Percentiles rank a stretch among this genome's conserved stretches.
Conservation (phyloP, 108 stramenopile species). For the Cyclostephanos tholiformis region DNA sequence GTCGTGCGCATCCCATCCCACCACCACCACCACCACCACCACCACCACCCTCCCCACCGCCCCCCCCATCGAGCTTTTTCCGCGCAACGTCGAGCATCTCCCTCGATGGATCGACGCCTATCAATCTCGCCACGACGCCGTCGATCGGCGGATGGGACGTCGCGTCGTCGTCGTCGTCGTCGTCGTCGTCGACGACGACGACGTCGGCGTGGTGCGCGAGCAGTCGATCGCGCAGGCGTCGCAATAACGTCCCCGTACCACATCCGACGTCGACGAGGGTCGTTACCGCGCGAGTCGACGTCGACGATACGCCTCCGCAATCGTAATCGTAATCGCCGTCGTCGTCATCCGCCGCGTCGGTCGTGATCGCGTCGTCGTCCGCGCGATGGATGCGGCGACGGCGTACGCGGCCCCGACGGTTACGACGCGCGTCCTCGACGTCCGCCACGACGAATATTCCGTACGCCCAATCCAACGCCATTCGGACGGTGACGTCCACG, state of each 20-base stretch:
- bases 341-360: too few relatives aligned
- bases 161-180: background rate
- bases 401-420: too few relatives aligned
- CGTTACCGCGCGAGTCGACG: background rate
- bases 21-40: background rate
- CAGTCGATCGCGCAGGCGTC: background rate
- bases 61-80: background rate
- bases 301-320: too few relatives aligned
- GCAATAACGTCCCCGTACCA: conserved; percentile 28
- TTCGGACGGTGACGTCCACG: background rate
- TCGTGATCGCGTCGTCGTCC: too few relatives aligned
- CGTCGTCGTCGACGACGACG: background rate
- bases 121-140: background rate
- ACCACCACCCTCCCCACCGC: background rate
- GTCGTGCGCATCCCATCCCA: too few relatives aligned
- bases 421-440: background rate
- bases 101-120: conserved; percentile 18
- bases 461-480: background rate
- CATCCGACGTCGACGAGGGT: conserved; percentile 24
- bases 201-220: too few relatives aligned
- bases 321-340: too few relatives aligned
- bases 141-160: too few relatives aligned
- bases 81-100: conserved; percentile 25
- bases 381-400: too few relatives aligned
- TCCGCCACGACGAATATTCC: background rate